Conservation (phyloP, 2,329 filamentous ascomycete genomes). For the Beauveria pseudobassiana region DNA sequence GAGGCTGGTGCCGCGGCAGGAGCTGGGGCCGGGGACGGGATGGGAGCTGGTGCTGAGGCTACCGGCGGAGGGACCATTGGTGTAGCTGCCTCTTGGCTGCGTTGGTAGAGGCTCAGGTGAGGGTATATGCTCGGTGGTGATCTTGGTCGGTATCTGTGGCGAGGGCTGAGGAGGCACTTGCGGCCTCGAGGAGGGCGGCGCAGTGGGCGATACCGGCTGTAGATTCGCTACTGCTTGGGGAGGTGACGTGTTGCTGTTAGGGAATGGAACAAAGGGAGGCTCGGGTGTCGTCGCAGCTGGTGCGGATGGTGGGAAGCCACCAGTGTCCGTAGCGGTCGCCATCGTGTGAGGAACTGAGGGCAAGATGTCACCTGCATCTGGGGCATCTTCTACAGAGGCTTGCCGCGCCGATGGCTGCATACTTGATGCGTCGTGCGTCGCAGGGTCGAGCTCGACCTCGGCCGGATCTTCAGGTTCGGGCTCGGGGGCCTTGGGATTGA, state of each 20-base stretch:
- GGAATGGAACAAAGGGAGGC: conserved; percentile 14
- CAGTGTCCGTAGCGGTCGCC: conserved; percentile 19
- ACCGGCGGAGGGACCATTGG: conserved; percentile 16
- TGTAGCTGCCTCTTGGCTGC: conserved; percentile 15
- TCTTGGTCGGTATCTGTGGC: conserved; percentile 20
- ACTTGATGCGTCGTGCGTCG: conserved; percentile 42
- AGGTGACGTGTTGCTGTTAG: neutral
- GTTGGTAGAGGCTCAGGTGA: conserved; percentile 15
- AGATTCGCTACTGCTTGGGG: neutral
- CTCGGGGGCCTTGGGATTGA: conserved; percentile 65
- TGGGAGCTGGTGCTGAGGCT: conserved; percentile 1
- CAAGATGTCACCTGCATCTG: conserved; percentile 34
- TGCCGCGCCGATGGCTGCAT: conserved; percentile 33
- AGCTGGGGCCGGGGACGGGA: conserved; percentile 12
- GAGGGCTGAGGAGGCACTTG: conserved; percentile 23
- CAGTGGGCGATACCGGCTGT: neutral
- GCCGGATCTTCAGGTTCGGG: conserved; percentile 13
- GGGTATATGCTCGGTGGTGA: conserved; percentile 19
- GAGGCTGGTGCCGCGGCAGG: conserved; percentile 10
- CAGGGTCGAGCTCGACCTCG: conserved; percentile 47
- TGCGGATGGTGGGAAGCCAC: conserved; percentile 17
- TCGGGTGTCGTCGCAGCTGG: conserved; percentile 16
- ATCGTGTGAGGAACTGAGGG: conserved; percentile 10
- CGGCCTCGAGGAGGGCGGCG: conserved; percentile 12
- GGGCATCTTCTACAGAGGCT: conserved; percentile 45